phyloP scores from a whole-genome alignment of 2,329 filamentous ascomycete genomes.

The Claviceps sp. region DNA sequence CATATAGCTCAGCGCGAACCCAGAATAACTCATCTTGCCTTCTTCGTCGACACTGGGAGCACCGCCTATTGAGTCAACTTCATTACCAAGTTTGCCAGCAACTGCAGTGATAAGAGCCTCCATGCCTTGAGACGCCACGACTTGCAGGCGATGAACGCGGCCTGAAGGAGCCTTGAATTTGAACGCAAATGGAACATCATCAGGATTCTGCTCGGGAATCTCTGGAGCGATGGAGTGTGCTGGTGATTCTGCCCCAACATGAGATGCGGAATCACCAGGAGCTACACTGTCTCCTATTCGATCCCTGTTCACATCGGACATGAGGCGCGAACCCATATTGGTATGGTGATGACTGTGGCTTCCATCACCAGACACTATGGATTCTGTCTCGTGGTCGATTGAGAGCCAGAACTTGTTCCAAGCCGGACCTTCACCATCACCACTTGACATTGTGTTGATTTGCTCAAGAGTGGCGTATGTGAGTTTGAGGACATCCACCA shows the following conservation, averaged over 20 bases:
- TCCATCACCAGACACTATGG: conserved; percentile 84
- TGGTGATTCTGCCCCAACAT: conserved; percentile 71
- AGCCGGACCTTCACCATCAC: conserved; percentile 83
- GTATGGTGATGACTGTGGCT: conserved; percentile 55
- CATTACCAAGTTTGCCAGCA: conserved; percentile 68
- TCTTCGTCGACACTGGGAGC: conserved; percentile 67
- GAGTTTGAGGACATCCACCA: conserved; percentile 97
- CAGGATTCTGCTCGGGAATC: conserved; percentile 38
- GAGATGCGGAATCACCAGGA: conserved; percentile 88
- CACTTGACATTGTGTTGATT: conserved; percentile 86
- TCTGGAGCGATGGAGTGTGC: conserved; percentile 48
- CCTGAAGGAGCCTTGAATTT: conserved; percentile 98
- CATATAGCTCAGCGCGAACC: conserved; percentile 88
- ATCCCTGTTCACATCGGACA: conserved; percentile 66
- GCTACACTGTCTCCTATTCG: conserved; percentile 69
- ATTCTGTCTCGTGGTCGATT: conserved; percentile 87
- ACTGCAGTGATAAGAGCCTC: conserved; percentile 66
- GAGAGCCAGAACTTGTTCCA: conserved; percentile 99
- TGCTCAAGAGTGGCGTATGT: conserved; percentile 97
- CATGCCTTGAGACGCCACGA: conserved; percentile 68
- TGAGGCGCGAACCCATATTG: conserved; percentile 55
- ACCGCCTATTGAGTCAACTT: conserved; percentile 75
- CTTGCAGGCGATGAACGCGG: conserved; percentile 83
- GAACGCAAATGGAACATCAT: conserved; percentile 82
- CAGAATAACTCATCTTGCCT: conserved; percentile 60